Percentiles rank a stretch among this genome's conserved stretches.
Conservation (phyloP, 495 filamentous ascomycete genomes). For the Penicillium bovifimosum region DNA sequence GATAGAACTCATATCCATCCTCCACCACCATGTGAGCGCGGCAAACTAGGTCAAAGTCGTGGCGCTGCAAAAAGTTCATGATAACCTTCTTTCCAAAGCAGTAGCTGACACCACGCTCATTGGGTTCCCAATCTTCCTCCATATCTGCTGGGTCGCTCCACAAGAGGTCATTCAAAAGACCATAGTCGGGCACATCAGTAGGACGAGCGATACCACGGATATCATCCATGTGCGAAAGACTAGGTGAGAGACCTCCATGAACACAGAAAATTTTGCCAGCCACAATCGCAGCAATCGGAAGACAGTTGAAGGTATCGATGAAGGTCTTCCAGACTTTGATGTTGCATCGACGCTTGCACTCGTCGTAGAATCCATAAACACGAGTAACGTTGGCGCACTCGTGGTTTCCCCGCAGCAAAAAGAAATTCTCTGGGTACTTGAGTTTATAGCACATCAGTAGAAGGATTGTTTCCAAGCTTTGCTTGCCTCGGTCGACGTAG, state of each 20-base stretch:
- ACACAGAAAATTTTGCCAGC: slow-evolving; percentile 99
- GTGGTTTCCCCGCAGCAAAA: slow-evolving; percentile 93
- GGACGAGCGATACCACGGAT: slow-evolving; percentile 93
- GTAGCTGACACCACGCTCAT: slow-evolving; percentile 95
- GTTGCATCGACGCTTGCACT: slow-evolving; percentile 95
- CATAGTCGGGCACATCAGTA: slow-evolving; percentile 97
- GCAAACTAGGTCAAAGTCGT: slow-evolving; percentile 97
- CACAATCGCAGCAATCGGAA: slow-evolving; percentile 94
- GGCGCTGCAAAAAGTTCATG: slow-evolving; percentile 86
- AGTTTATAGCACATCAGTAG: slow-evolving; percentile 97
- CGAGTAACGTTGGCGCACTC: slow-evolving; percentile 98
- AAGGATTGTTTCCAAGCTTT: slow-evolving; percentile 94
- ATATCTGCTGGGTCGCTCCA: slow-evolving; percentile 99
- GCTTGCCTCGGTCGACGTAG: slow-evolving; percentile 97
- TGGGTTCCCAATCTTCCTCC: slow-evolving; percentile 96
- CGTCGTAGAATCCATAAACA: slow-evolving; percentile 99
- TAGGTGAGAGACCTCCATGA: slow-evolving; percentile 90
- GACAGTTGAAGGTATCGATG: slow-evolving; percentile 93
- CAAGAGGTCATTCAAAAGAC: slow-evolving; percentile 88
- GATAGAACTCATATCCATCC: slow-evolving; percentile 99
- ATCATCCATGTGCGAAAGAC: slow-evolving; percentile 94
- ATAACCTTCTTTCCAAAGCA: slow-evolving; percentile 99
- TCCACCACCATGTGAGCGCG: slow-evolving; percentile 99
- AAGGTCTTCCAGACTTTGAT: slow-evolving; percentile 99
- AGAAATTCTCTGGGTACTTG: slow-evolving; percentile 98